A percentile compares a stretch with the other conserved stretches of the same genome.
These are phyloP conservation scores for Rhipidocladum racemiflorum DNA, from an alignment of 176 grass and related monocot genomes.

Conservation along the genomic window DNA sequence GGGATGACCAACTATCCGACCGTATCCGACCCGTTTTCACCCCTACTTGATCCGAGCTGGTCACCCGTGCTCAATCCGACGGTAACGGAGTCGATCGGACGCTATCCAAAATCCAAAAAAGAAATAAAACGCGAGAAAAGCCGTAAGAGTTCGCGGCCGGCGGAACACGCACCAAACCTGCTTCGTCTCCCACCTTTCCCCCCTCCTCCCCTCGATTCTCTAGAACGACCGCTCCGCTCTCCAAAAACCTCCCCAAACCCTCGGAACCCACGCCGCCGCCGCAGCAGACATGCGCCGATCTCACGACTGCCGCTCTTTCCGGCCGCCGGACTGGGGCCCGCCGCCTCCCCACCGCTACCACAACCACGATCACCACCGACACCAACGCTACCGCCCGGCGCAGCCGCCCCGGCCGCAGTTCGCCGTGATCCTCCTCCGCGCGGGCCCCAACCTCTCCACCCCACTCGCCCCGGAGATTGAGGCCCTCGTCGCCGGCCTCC, in stretches of 20 bases:
- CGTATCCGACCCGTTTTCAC: no score
- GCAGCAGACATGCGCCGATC: constrained; percentile 38
- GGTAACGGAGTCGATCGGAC: neutral
- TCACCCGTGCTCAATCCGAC: no score
- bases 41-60: no score
- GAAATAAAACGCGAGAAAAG: neutral
- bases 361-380: neutral
- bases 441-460: neutral
- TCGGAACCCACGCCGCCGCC: neutral
- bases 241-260: constrained; percentile 43
- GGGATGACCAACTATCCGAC: no score
- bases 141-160: no score
- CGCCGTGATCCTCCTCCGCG: constrained; percentile 40
- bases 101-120: neutral
- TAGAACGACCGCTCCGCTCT: neutral
- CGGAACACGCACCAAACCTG: neutral
- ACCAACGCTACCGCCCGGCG: neutral
- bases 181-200: constrained; percentile 1
- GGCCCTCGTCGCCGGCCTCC: constrained; percentile 44
- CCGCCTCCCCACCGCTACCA: neutral
- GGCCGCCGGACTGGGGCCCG: constrained; percentile 31
- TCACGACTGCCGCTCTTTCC: constrained; percentile 24
- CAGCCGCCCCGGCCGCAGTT: constrained; percentile 15
- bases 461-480: constrained; percentile 38
- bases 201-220: neutral